Conservation (phyloP, 345 rosid species). For the Eucalyptus cloeziana region DNA sequence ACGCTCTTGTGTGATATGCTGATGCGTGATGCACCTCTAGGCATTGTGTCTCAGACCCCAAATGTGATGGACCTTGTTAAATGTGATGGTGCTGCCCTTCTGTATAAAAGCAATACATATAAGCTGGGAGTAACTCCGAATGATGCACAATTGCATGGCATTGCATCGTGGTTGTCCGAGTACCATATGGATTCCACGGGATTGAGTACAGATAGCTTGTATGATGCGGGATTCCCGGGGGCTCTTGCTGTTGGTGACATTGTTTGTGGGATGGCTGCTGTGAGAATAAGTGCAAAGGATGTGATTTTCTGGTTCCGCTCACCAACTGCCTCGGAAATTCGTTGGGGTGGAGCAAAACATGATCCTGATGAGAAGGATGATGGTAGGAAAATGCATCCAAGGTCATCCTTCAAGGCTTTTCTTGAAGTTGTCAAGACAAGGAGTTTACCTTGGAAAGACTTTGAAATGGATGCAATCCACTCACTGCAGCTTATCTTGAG, state of each 20-base stretch:
- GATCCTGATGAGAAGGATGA: slow-evolving; percentile 73
- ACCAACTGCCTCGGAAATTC: slow-evolving; percentile 72
- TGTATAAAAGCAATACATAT: slow-evolving; percentile 65
- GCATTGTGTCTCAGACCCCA: slow-evolving; percentile 79
- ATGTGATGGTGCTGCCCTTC: slow-evolving; percentile 88
- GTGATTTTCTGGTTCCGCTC: slow-evolving; percentile 92
- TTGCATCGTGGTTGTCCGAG: slow-evolving; percentile 67
- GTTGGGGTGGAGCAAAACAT: slow-evolving; percentile 97
- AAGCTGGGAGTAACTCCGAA: slow-evolving; percentile 65
- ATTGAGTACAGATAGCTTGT: slow-evolving; percentile 84
- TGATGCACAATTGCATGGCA: slow-evolving; percentile 55
- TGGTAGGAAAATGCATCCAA: slow-evolving; percentile 84
- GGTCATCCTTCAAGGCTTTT: slow-evolving; percentile 94
- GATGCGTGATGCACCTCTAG: slow-evolving; percentile 90
- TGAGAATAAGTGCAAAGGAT: slow-evolving; percentile 65
- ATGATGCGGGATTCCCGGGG: slow-evolving; percentile 81
- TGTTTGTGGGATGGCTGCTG: slow-evolving; percentile 99
- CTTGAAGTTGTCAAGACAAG: slow-evolving; percentile 80
- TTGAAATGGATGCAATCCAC: slow-evolving; percentile 96
- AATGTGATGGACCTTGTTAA: slow-evolving; percentile 89
- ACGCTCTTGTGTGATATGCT: slow-evolving; percentile 93
- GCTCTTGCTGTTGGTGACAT: slow-evolving; percentile 57
- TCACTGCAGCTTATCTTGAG: slow-evolving; percentile 91
- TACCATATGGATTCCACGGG: slow-evolving; percentile 90
- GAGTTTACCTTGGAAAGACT: slow-evolving; percentile 93